A percentile compares a stretch with the other conserved stretches of the same genome.
phyloP scores from a whole-genome alignment of 768 basidiomycete genomes.

The Tricholoma hemisulphureum region DNA sequence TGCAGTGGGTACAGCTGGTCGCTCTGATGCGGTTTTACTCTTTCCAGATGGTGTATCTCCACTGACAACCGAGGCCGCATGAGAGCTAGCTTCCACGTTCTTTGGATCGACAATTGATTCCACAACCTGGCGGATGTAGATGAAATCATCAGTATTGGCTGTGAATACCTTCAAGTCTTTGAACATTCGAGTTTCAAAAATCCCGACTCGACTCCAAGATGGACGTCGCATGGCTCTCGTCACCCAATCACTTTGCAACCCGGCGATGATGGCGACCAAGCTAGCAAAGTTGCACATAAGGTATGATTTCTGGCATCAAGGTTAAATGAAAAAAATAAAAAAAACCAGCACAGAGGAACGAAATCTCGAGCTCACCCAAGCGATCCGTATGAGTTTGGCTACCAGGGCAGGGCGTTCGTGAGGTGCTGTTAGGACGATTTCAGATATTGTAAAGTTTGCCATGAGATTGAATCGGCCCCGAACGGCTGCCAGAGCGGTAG shows the following conservation, averaged over 20 bases:
- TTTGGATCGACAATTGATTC: slow-evolving; percentile 66
- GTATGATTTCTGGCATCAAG: slow-evolving; percentile 68
- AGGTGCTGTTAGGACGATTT: slow-evolving; percentile 74
- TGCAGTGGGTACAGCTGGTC: slow-evolving; percentile 42
- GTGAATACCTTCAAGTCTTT: slow-evolving; percentile 69
- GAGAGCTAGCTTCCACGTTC: slow-evolving; percentile 51
- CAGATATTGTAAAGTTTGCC: slow-evolving; percentile 76
- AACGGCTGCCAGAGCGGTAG: slow-evolving; percentile 69
- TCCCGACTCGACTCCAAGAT: slow-evolving; percentile 60
- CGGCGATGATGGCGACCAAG: slow-evolving; percentile 76
- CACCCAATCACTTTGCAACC: slow-evolving; percentile 70
- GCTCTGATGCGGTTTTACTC: slow-evolving; percentile 37
- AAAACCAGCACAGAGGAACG: background rate
- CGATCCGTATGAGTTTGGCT: slow-evolving; percentile 80
- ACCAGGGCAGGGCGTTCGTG: slow-evolving; percentile 63
- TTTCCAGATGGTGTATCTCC: slow-evolving; percentile 41
- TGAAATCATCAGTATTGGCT: slow-evolving; percentile 66
- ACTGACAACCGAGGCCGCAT: slow-evolving; percentile 53
- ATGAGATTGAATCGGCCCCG: slow-evolving; percentile 84
- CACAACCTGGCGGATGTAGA: slow-evolving; percentile 65
- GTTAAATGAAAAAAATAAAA: slow-evolving; percentile 5
- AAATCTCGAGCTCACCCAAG: slow-evolving; percentile 58
- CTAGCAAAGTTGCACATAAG: slow-evolving; percentile 74
- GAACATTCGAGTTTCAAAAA: slow-evolving; percentile 72
- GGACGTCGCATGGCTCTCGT: slow-evolving; percentile 61